Evolutionary conservation across 164 flowering plant genomes (phyloP), one percentile per base, ranked within the genome.

Genomic region (Stephania yunnanensis): DNA sequence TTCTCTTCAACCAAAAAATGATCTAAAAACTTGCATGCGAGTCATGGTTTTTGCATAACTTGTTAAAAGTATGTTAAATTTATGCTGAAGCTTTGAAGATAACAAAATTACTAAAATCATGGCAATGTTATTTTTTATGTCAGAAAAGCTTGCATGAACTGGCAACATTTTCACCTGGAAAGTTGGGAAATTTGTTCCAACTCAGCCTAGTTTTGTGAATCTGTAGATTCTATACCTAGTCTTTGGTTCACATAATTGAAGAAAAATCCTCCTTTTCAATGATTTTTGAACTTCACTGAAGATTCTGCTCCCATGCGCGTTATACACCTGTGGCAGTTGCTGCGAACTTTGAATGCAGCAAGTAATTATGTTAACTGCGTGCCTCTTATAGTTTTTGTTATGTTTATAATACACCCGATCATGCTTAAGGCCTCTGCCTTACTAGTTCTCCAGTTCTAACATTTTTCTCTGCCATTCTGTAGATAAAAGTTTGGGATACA

Each of bases 401-500:
- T 58, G 64, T 58, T 12, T 4, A 36, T 36, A 25, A 36, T 36
- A 25, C 17, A 58, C 19, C 19, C 19, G 19, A 58, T 58, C 6
- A 19, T 58, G 64, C 64, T 58, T 12, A 58, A 48, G 53, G 53
- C 53, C 13, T 36, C 42, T 9, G 53, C 53, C 13, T 48, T 12
- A 8, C 19, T 58, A 58, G 3, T 58, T 58, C 15, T 15, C 64
- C 19, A 19, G 64, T 15, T 58, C 64, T 58, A 58, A 58, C n/a
- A 1, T 10, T 52, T 13, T 52, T 36, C 53, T 11, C 44, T 50
- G 12, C n/a, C 42, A 25, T 71, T 58, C 50, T 78, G 71, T 70
- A 92, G 97, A 82, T 88, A 61, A 83, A 85, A 77, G 90, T 88
- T 61, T 92, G 97, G 94, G 94, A 92, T 82, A 78, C 88, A 58